Percentiles rank a stretch among this genome's conserved stretches.
Evolutionary conservation across 108 stramenopile genomes (phyloP).

Genomic region (Aurantiochytrium sp.): DNA sequence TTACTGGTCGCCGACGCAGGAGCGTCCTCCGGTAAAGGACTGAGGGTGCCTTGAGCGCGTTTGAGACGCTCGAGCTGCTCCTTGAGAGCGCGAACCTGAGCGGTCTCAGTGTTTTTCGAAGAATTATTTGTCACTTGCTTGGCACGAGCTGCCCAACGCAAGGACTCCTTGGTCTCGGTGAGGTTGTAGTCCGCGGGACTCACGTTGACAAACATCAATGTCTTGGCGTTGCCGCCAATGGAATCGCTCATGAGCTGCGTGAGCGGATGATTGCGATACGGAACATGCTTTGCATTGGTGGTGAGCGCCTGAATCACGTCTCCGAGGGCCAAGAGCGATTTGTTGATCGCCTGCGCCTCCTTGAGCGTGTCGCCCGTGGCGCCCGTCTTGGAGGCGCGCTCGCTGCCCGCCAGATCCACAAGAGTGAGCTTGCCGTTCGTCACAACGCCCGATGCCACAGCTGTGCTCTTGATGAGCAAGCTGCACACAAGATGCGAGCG

Average conservation of each 20-base stretch:
- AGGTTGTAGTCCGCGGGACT: constrained; percentile 4
- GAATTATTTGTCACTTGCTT: constrained; percentile 36
- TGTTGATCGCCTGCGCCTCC: constrained; percentile 36
- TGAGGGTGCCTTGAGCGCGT: not conserved
- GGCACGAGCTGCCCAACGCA: constrained; percentile 34
- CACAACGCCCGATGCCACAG: not conserved
- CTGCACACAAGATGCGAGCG: constrained; percentile 49
- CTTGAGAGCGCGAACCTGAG: not conserved
- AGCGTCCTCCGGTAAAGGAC: not conserved
- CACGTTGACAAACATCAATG: not conserved
- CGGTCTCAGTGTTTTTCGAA: constrained; percentile 8
- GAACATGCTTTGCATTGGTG: not conserved
- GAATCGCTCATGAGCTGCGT: not conserved
- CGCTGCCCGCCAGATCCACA: constrained; percentile 33
- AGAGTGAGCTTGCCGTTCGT: not conserved
- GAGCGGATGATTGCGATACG: constrained; percentile 7
- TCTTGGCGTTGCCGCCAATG: constrained; percentile 18
- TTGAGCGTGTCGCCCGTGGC: constrained; percentile 21
- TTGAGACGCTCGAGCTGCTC: not conserved
- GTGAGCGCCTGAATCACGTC: constrained; percentile 33
- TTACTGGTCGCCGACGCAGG: not conserved
- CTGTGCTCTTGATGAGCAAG: constrained; percentile 17
- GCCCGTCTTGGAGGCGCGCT: constrained; percentile 23
- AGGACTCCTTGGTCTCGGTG: constrained; percentile 31
- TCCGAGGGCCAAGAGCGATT: constrained; percentile 25